Evolutionary conservation across 257 asterid genomes (phyloP).

Genomic region (Gentiana macrophylla): DNA sequence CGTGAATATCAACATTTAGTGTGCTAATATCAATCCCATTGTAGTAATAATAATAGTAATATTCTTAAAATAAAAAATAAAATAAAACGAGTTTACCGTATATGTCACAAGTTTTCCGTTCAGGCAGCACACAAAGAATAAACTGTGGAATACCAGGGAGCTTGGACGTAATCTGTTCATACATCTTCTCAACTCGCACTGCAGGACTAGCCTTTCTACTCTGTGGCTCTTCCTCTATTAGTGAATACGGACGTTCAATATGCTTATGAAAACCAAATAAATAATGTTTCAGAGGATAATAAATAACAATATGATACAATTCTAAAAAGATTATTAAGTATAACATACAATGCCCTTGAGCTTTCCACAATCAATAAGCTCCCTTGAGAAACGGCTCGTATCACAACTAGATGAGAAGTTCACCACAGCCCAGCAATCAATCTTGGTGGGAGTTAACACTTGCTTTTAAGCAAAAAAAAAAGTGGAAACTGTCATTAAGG

Average conservation of each 20-base stretch:
- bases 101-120: constrained; percentile 63
- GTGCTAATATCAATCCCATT: too few species aligned
- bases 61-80: too few species aligned
- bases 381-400: constrained; percentile 67
- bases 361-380: constrained; percentile 76
- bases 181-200: constrained; percentile 79
- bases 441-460: constrained; percentile 43
- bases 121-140: constrained; percentile 82
- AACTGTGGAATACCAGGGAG: constrained; percentile 62
- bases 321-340: constrained; percentile 3
- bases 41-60: too few species aligned
- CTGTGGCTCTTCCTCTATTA: constrained; percentile 76
- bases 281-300: constrained; percentile 6
- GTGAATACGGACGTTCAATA: constrained; percentile 74
- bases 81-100: constrained; percentile 40
- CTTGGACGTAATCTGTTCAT: constrained; percentile 55
- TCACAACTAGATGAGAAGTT: constrained; percentile 79
- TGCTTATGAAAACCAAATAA: constrained; percentile 32
- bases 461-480: constrained; percentile 40
- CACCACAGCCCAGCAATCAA: constrained; percentile 76
- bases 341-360: constrained; percentile 83
- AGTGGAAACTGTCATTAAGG: not conserved
- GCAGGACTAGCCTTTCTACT: constrained; percentile 47
- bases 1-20: too few species aligned
- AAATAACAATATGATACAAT: constrained; percentile 4